These are phyloP conservation scores for Hamamelis virginiana DNA, from an alignment of 164 flowering plant species.

Conservation along the genomic window DNA sequence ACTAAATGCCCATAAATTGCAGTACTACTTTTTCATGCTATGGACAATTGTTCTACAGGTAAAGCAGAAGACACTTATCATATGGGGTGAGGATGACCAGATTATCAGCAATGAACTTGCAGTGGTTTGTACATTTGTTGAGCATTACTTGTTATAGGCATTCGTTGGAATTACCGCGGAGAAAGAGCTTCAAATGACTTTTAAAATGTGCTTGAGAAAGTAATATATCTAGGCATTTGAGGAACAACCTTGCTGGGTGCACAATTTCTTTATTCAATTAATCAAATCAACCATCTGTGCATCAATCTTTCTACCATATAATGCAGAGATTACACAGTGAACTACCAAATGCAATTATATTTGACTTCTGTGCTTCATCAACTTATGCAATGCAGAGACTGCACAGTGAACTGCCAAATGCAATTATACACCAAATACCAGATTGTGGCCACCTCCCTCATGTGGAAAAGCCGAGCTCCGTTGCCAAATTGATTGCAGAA, in stretches of 20 bases:
- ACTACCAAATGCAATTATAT: constrained; percentile 57
- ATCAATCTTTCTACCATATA: not conserved
- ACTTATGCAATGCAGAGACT: constrained; percentile 51
- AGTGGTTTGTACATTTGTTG: constrained; percentile 44
- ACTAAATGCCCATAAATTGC: not conserved
- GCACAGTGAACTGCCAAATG: constrained; percentile 64
- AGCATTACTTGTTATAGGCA: not conserved
- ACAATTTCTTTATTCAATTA: not conserved
- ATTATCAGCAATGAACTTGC: constrained; percentile 73
- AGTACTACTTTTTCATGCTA: not conserved
- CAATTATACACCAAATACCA: constrained; percentile 61
- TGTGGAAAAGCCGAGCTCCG: constrained; percentile 69
- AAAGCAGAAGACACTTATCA: constrained; percentile 73
- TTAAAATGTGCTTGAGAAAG: too few relatives aligned
- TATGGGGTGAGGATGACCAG: constrained; percentile 93
- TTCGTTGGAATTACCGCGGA: too few relatives aligned
- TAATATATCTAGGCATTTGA: too few relatives aligned
- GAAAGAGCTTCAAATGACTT: too few relatives aligned
- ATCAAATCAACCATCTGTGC: not conserved
- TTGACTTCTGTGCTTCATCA: not conserved
- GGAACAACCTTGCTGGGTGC: too few relatives aligned
- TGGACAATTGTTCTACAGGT: constrained; percentile 40
- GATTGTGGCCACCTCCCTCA: constrained; percentile 94
- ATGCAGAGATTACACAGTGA: constrained; percentile 76
- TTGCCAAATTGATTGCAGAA: constrained; percentile 54